Percentiles rank a stretch among this genome's conserved stretches.
These are phyloP conservation scores for Sanghuangporus baumii DNA, from an alignment of 1,284 basidiomycete genomes.

Conservation along the genomic window DNA sequence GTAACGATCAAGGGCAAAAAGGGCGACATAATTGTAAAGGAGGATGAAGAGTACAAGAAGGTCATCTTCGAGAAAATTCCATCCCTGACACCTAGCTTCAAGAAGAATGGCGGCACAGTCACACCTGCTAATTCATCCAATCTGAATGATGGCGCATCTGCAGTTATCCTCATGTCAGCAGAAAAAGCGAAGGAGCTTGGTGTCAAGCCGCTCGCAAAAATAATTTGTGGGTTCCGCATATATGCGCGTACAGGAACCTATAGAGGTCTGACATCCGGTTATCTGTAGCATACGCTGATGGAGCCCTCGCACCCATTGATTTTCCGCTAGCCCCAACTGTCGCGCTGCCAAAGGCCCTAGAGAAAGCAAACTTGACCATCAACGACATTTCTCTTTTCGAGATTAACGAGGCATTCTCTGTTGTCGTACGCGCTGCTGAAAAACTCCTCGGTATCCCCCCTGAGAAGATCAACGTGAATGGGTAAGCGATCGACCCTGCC, in stretches of 20 bases:
- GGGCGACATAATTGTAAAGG: slow-evolving; percentile 82
- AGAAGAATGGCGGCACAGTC: slow-evolving; percentile 76
- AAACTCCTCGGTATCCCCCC: slow-evolving; percentile 82
- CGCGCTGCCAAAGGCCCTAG: slow-evolving; percentile 85
- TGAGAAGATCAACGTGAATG: slow-evolving; percentile 89
- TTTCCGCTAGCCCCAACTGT: slow-evolving; percentile 95
- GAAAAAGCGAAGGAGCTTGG: slow-evolving; percentile 87
- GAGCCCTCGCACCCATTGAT: slow-evolving; percentile 93
- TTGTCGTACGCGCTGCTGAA: slow-evolving; percentile 89
- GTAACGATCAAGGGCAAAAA: slow-evolving; percentile 95
- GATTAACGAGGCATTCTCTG: slow-evolving; percentile 98
- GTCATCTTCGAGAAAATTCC: slow-evolving; percentile 92
- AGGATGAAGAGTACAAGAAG: slow-evolving; percentile 98
- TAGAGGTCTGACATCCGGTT: slow-evolving; percentile 4
- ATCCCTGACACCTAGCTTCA: slow-evolving; percentile 83
- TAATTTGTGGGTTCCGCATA: slow-evolving; percentile 64
- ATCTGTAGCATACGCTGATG: slow-evolving; percentile 86
- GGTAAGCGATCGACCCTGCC: slow-evolving; percentile 42
- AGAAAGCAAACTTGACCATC: slow-evolving; percentile 79
- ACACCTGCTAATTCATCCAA: slow-evolving; percentile 96
- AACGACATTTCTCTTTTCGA: slow-evolving; percentile 92
- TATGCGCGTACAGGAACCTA: slow-evolving; percentile 19
- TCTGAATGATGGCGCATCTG: slow-evolving; percentile 96
- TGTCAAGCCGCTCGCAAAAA: slow-evolving; percentile 84
- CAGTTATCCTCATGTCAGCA: slow-evolving; percentile 89